Conservation (phyloP, 306 rosid genomes). For the Malus sylvestris region DNA sequence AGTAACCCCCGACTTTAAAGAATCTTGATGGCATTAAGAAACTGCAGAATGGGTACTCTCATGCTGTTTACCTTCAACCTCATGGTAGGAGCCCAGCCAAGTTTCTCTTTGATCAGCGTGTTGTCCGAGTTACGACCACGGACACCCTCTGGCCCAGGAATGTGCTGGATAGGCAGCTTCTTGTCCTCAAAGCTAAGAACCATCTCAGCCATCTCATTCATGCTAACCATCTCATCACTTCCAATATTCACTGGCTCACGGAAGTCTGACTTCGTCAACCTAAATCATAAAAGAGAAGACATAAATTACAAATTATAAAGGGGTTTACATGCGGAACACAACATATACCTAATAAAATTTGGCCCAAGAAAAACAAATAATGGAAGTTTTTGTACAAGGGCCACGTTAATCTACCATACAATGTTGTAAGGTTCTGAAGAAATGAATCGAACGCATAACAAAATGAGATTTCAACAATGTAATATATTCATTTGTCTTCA, state of each 20-base stretch:
- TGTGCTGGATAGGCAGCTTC: slow-evolving; percentile 75
- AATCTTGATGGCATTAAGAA: background rate
- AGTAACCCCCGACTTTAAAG: background rate
- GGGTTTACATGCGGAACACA: background rate
- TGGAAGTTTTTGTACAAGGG: background rate
- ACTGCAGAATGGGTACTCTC: background rate
- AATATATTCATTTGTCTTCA: background rate
- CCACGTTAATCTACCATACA: background rate
- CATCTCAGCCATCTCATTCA: slow-evolving; percentile 99
- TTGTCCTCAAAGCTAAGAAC: slow-evolving; percentile 85
- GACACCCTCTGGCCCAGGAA: slow-evolving; percentile 99
- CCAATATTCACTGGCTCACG: slow-evolving; percentile 96
- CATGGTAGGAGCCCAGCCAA: slow-evolving; percentile 99
- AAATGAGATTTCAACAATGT: background rate
- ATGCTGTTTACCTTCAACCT: slow-evolving; percentile 63
- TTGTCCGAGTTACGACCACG: slow-evolving; percentile 99
- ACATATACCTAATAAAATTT: background rate
- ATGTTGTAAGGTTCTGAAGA: background rate
- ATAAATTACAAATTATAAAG: background rate
- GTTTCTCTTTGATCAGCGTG: slow-evolving; percentile 90
- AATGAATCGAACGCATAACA: background rate
- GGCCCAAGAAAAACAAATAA: background rate
- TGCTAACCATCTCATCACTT: slow-evolving; percentile 99
- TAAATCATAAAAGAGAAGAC: slow-evolving; percentile 13
- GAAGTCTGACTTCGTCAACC: slow-evolving; percentile 96